Evolutionary conservation across 495 filamentous ascomycete genomes (phyloP), one percentile per base, ranked within the genome.

Genomic region (Letharia lupina): DNA sequence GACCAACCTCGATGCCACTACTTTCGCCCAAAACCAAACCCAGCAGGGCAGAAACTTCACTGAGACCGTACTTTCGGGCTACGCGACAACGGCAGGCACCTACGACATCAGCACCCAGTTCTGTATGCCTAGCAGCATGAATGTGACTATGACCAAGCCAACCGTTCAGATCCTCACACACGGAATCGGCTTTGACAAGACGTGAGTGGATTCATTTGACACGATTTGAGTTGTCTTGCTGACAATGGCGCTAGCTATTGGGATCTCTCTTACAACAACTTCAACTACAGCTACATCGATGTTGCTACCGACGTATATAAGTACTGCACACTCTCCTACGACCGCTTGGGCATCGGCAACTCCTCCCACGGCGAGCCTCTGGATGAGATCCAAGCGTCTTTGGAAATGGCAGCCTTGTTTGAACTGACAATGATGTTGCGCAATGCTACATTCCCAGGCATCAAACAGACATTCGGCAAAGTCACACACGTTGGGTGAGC

Each of bases 91-190:
- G 9, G 66, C 69, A 20, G 75, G 74, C 23, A 69, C 28, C 1
- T 79, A 75, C 50, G 68, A 76, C 12, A 77, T 79, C 44, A 75
- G 72, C 61, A 57, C 72, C 4, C 68, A 76, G 48, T 74, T 77
- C 60, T 79, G 77, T 50, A 68, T 65, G 62, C 76, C 76, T 4
- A 68, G 71, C 44, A 31, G 79, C 2, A 72, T 73, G 58, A 11
- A 28, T 10, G 8, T 2, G 12, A 73, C 64, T 15, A 75, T 71
- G 6, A 72, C 70, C 0, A 73, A 70, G 58, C 70, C 74, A 13
- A 74, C 70, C 2, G 70, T 88, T 11, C 85, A 87, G 70, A 66
- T 89, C 50, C 71, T 87, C 8, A 85, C 84, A 0, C 86, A 89
- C 70, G 86, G 86, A 44, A 77, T 86, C 70, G 84, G 82, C 18